These are phyloP conservation scores for Vigna unguiculata DNA, from an alignment of 306 rosid genomes.

Conservation along the genomic window DNA sequence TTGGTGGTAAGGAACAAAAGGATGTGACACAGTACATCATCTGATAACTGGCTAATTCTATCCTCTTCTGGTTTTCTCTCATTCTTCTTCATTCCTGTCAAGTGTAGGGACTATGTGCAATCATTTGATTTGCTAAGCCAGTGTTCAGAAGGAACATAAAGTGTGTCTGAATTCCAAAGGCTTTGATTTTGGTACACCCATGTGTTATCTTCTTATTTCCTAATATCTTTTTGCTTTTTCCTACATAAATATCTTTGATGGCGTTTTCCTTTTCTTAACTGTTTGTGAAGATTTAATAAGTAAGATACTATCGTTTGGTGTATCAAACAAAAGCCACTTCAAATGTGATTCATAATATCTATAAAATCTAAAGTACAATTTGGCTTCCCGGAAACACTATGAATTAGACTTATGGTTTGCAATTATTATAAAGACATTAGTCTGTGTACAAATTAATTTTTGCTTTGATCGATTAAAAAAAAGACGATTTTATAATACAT, in stretches of 20 bases:
- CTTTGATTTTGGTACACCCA: neutral
- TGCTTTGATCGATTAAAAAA: too few relatives aligned
- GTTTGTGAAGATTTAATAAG: neutral
- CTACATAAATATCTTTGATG: neutral
- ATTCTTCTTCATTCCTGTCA: neutral
- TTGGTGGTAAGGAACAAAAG: neutral
- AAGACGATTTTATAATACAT: too few relatives aligned
- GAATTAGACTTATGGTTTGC: too few relatives aligned
- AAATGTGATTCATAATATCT: neutral
- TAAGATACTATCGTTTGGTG: neutral
- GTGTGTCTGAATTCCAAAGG: neutral
- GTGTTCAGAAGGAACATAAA: neutral
- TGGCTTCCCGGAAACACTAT: too few relatives aligned
- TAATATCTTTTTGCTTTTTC: too few relatives aligned
- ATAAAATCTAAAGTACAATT: too few relatives aligned
- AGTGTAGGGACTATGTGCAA: neutral
- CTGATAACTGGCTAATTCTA: neutral
- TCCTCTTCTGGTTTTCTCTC: neutral
- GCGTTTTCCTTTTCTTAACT: neutral
- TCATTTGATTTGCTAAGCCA: neutral
- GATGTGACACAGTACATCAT: neutral
- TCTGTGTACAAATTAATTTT: too few relatives aligned
- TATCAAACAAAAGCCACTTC: too few relatives aligned
- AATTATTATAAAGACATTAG: too few relatives aligned
- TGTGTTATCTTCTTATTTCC: neutral